Base-by-base conservation (phyloP, 805 yeast species). In the Kluyveromyces wickerhamii region DNA sequence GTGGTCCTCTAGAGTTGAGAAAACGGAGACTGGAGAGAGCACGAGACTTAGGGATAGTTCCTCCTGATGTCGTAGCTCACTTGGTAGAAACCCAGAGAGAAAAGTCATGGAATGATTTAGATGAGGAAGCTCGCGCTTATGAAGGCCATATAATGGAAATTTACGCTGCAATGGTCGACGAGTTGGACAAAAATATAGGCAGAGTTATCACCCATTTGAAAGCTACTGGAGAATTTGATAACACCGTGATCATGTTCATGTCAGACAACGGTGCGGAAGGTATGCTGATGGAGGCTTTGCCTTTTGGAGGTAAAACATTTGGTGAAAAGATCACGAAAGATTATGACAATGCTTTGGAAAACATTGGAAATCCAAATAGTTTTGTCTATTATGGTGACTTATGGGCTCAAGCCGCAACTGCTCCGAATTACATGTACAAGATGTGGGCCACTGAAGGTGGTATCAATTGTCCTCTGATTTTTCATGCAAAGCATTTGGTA, bases 221-320 rank as follows among this genome's bases (percentile, higher is more conserved):
- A 44, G 34, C 42, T 3, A 49, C 56, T 2, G 71, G 64, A 9
- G 71, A 71, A 47, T 49, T 65, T 18, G 78, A 74, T 26, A 69
- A 75, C 52, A 74, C 80, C 0, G 59, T 73, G 43, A 59, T 74
- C n/a, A 41, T 72, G 21, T 75, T 75, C 56, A 69, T 74, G 67
- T 72, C 79, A 3, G 80, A 75, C 51, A 75, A 75, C 49, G 81
- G 80, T 16, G 80, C 80, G 4, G 80, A 75, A 48, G 77, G 80
- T 11, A 67, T 72, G 65, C 53, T 71, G 32, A 58, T 71, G 54
- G 78, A 74, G 42, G 79, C 77, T 3, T 54, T 71, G 44, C 78
- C 81, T 2, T 54, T 59, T 24, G 38, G 37, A 3, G 38, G 40
- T 11, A 31, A 21, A 20, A n/a, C 28, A 5, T 39, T 39, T 21